These are phyloP conservation scores for Blastobotrys peoriensis DNA, from an alignment of 805 yeast genomes.

Conservation along the genomic window DNA sequence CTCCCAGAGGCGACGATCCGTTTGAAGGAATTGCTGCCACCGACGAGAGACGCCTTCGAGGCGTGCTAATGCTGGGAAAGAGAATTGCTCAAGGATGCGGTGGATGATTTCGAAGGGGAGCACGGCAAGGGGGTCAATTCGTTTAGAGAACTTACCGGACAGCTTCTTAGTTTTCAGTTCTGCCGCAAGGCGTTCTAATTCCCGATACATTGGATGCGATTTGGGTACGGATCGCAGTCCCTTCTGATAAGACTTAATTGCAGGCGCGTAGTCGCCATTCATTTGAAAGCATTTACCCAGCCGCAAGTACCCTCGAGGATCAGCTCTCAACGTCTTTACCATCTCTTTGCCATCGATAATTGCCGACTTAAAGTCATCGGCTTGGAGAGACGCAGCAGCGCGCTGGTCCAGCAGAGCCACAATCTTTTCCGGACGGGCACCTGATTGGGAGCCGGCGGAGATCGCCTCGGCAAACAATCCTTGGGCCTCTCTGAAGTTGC, in stretches of 20 bases:
- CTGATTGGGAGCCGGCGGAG: background rate
- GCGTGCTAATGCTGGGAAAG: slow-evolving; percentile 2
- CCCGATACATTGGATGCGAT: background rate
- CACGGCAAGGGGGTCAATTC: background rate
- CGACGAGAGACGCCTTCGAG: slow-evolving; percentile 2
- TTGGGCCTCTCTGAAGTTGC: background rate
- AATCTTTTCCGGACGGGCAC: background rate
- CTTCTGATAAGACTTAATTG: background rate
- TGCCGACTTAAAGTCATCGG: background rate
- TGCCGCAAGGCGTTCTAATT: background rate
- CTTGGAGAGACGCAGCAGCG: slow-evolving; percentile 7
- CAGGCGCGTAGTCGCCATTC: slow-evolving; percentile 1
- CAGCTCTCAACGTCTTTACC: slow-evolving; percentile 3
- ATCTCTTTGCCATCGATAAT: slow-evolving; percentile 4
- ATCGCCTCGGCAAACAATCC: slow-evolving; percentile 1
- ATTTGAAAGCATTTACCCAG: slow-evolving; percentile 4
- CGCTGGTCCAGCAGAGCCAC: slow-evolving; percentile 8
- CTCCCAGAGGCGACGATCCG: slow-evolving; percentile 3
- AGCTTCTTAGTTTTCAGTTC: background rate
- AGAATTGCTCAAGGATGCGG: background rate
- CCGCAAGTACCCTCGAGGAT: slow-evolving; percentile 10
- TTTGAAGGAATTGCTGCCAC: slow-evolving; percentile 6
- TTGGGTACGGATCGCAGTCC: background rate
- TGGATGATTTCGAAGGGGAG: slow-evolving; percentile 5
- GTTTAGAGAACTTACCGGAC: background rate